A percentile compares a stretch with the other conserved stretches of the same genome.
Evolutionary conservation across 139 green algal genomes (phyloP).

Genomic region (Nannochloris sp.): DNA sequence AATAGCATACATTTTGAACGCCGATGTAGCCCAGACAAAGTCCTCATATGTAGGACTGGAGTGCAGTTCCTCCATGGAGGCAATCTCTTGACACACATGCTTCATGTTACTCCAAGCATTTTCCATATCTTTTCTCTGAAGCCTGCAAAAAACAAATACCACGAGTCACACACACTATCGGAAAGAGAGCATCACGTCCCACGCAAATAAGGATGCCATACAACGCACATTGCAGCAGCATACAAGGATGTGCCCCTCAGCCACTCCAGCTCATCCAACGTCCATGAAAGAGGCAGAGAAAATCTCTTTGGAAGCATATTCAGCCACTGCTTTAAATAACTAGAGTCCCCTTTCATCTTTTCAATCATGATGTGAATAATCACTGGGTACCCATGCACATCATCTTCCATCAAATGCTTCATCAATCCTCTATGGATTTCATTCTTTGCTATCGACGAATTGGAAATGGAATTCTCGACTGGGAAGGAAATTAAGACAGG

Average conservation of each 20-base stretch:
- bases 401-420: neutral
- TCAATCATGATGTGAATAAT: conserved; percentile 60
- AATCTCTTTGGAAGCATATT: conserved; percentile 32
- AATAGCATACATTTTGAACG: conserved; percentile 31
- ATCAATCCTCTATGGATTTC: neutral
- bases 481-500: too few species aligned
- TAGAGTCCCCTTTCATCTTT: neutral
- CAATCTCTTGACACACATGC: conserved; percentile 21
- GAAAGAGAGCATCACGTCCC: too few species aligned
- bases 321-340: conserved; percentile 24
- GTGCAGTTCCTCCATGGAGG: conserved; percentile 9
- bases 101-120: conserved; percentile 24
- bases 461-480: too few species aligned
- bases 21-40: conserved; percentile 57
- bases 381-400: conserved; percentile 35
- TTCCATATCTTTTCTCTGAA: conserved; percentile 13
- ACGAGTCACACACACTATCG: too few species aligned
- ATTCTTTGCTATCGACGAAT: too few species aligned
- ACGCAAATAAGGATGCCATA: too few species aligned
- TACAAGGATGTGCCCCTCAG: conserved; percentile 62
- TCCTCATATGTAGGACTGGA: conserved; percentile 44
- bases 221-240: conserved; percentile 29
- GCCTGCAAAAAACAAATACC: conserved; percentile 10
- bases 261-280: conserved; percentile 41
- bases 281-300: conserved; percentile 37